Evolutionary conservation across 108 stramenopile genomes (phyloP), one percentile per base, ranked within the genome.

Genomic region (Nitzschia sp.): DNA sequence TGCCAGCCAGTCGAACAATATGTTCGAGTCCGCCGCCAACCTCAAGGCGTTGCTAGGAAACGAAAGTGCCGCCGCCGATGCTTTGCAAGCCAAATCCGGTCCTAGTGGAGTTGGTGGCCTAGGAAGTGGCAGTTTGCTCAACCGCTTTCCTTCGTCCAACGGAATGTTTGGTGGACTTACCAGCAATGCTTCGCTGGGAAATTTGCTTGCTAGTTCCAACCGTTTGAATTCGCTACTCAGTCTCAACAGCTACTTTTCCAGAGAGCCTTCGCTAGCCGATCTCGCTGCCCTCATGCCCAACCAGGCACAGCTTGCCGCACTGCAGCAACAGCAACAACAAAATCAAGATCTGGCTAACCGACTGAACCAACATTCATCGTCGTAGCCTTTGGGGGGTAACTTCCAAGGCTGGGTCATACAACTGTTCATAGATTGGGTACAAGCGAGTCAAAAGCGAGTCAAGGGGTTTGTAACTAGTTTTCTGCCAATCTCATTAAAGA

Each of bases 191-290:
- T 82, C 81, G 6, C 55, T 86, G 29, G 78, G 76, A 29, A 72
- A 72, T 52, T 68, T 86, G 3, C 67, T 86, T 25, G 77, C 67
- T 10, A 77, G 81, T 21, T 78, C 84, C 19, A 85, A 85, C 62
- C 62, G 85, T 15, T 40, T 86, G 53, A 70, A 70, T 14, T 86
- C 85, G 0, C 44, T 86, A 46, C 65, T 86, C 39, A 80, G 81
- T 57, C 59, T 86, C 51, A 82, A 76, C 52, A 78, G 81, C 56
- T 72, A 72, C 41, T 52, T 76, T 44, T 78, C 77, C 22, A 55
- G 84, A 24, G 84, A 80, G 25, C 77, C 77, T 12, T 85, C 84
- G 0, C 54, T 85, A 60, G 84, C 80, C 41, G 84, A 85, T 58
- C 71, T 82, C 11, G 81, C 73, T 2, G 17, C 14, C 14, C 51